Conservation (phyloP, 345 rosid genomes). For the Melastoma malabathricum region DNA sequence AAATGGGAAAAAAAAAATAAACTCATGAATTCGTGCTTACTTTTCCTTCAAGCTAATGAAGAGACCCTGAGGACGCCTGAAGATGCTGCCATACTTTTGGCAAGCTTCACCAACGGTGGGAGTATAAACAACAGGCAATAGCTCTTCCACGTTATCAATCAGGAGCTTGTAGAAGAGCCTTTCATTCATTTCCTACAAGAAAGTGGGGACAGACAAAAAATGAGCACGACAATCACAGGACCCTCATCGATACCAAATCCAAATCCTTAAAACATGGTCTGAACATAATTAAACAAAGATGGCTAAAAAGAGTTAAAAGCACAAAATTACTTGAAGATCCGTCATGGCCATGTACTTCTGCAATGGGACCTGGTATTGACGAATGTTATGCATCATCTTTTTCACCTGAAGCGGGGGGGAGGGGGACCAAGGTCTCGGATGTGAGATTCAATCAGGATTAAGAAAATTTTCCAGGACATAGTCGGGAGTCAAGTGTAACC, state of each 20-base stretch:
- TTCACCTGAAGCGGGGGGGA: constrained; percentile 38
- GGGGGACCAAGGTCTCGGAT: too few relatives aligned
- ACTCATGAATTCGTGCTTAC: constrained; percentile 21
- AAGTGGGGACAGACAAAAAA: not conserved
- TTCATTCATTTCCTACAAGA: constrained; percentile 72
- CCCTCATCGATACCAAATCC: too few relatives aligned
- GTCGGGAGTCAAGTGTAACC: constrained; percentile 21
- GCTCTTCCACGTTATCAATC: constrained; percentile 80
- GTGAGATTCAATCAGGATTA: not conserved
- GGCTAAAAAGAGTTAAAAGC: not conserved
- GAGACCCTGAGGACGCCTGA: constrained; percentile 92
- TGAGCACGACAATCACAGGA: too few relatives aligned
- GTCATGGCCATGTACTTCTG: constrained; percentile 95
- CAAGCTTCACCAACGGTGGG: constrained; percentile 99
- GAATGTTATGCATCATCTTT: constrained; percentile 75
- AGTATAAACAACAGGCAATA: constrained; percentile 88
- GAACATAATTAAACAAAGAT: not conserved
- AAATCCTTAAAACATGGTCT: too few relatives aligned
- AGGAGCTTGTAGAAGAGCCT: constrained; percentile 84
- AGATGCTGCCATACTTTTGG: constrained; percentile 96
- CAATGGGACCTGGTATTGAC: constrained; percentile 78
- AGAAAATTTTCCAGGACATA: not conserved
- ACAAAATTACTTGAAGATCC: constrained; percentile 70
- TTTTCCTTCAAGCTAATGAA: constrained; percentile 89
- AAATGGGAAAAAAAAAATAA: constrained; percentile 4